Conservation (phyloP, 2,329 filamentous ascomycete genomes). For the Xylaria hypoxylon region DNA sequence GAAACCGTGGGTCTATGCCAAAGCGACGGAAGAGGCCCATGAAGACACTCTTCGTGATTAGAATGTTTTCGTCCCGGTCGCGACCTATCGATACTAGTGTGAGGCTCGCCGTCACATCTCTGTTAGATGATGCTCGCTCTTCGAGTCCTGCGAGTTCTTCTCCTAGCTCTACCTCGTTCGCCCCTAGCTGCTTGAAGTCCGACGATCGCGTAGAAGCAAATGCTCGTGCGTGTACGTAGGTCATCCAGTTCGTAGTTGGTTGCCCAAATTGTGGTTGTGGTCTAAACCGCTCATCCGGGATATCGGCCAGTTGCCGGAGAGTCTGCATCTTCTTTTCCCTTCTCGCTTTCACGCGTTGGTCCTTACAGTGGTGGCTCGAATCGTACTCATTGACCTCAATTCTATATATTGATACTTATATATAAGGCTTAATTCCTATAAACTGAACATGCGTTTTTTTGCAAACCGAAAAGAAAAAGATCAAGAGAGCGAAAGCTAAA, state of each 20-base stretch:
- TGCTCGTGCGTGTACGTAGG: constrained; percentile 16
- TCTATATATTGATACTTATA: background rate
- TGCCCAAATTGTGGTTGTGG: background rate
- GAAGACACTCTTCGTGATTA: constrained; percentile 20
- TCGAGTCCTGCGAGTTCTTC: constrained; percentile 6
- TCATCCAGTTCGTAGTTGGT: background rate
- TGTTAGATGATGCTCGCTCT: constrained; percentile 10
- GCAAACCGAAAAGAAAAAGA: background rate
- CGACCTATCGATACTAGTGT: constrained; percentile 27
- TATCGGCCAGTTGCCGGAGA: constrained; percentile 33
- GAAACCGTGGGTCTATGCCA: constrained; percentile 29
- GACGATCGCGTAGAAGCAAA: constrained; percentile 1
- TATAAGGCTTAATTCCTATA: background rate
- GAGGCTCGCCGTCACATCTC: constrained; percentile 23
- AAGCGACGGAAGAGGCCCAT: constrained; percentile 24
- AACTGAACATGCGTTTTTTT: background rate
- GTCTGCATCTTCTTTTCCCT: constrained; percentile 22
- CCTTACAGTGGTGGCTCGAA: too few relatives aligned
- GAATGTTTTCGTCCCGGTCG: constrained; percentile 29
- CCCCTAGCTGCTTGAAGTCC: constrained; percentile 11
- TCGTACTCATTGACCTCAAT: background rate
- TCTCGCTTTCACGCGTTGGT: background rate
- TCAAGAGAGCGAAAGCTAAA: background rate
- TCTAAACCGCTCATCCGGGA: constrained; percentile 28
- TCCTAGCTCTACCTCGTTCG: constrained; percentile 11